These are phyloP conservation scores for Claviceps humidiphila DNA, from an alignment of 2,329 filamentous ascomycete species.

Conservation along the genomic window DNA sequence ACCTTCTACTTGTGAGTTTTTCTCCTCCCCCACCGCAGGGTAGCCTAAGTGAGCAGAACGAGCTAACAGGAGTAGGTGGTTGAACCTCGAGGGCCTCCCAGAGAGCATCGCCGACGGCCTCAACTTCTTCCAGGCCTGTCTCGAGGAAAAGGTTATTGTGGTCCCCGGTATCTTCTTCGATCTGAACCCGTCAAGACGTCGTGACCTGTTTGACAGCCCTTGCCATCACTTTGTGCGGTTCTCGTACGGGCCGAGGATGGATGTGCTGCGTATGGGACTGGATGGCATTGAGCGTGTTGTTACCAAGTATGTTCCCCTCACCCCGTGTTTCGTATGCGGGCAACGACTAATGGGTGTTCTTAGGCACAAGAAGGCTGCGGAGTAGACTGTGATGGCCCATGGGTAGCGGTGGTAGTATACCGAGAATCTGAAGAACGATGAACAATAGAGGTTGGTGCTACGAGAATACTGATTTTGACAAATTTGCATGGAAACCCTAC, in stretches of 20 bases:
- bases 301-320: conserved; percentile 40
- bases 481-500: no score
- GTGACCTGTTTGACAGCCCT: conserved; percentile 86
- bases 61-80: conserved; percentile 25
- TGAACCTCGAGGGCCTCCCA: conserved; percentile 55
- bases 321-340: background rate
- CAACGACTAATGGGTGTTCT: conserved; percentile 1
- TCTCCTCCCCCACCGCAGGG: background rate
- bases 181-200: conserved; percentile 74
- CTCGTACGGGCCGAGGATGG: conserved; percentile 74
- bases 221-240: conserved; percentile 86
- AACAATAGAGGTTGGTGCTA: background rate
- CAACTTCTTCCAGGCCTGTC: conserved; percentile 91
- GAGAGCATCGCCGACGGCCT: conserved; percentile 79
- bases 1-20: conserved; percentile 76
- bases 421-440: background rate
- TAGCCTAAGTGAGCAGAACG: background rate
- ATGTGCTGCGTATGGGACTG: conserved; percentile 62
- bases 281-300: conserved; percentile 78
- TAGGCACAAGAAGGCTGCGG: conserved; percentile 12
- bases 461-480: no score
- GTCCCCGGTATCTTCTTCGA: conserved; percentile 98
- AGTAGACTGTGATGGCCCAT: background rate
- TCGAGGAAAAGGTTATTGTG: conserved; percentile 90
- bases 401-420: background rate